phyloP scores from a whole-genome alignment of 345 rosid genomes.

The Citrus unshiu region DNA sequence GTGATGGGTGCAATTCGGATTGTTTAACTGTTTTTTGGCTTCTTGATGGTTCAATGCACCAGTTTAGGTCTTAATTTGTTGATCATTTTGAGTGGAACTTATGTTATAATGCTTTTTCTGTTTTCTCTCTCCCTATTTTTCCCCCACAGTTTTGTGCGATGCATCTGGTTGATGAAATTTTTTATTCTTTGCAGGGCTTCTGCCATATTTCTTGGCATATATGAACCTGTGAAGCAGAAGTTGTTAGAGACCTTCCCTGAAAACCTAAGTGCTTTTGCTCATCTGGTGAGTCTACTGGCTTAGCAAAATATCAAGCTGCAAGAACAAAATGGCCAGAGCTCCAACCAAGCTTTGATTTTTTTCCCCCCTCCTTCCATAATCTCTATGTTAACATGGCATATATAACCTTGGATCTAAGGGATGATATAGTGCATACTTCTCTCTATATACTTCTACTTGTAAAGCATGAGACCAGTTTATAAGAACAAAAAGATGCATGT shows the following conservation, averaged over 20 bases:
- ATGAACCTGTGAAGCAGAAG: slow-evolving; percentile 66
- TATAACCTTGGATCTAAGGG: neutral
- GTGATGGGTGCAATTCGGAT: no score
- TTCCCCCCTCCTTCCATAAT: neutral
- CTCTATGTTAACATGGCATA: neutral
- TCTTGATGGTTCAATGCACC: neutral
- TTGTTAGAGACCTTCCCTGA: slow-evolving; percentile 49
- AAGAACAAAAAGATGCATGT: neutral
- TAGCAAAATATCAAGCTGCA: slow-evolving; percentile 6
- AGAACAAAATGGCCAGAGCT: neutral
- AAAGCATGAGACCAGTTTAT: neutral
- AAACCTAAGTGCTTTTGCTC: slow-evolving; percentile 58
- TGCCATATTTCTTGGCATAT: slow-evolving; percentile 62
- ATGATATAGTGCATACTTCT: neutral
- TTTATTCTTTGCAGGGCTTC: slow-evolving; percentile 49
- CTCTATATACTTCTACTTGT: neutral
- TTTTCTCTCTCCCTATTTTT: neutral
- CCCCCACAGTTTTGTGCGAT: neutral
- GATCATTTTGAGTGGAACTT: neutral
- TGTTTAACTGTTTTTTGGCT: neutral
- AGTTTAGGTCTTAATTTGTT: neutral
- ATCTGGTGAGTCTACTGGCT: slow-evolving; percentile 40
- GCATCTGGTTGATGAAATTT: slow-evolving; percentile 8
- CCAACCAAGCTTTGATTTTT: neutral
- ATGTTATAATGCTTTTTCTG: neutral